Evolutionary conservation across 768 basidiomycete species (phyloP).

Genomic region (Nidularia sp.): DNA sequence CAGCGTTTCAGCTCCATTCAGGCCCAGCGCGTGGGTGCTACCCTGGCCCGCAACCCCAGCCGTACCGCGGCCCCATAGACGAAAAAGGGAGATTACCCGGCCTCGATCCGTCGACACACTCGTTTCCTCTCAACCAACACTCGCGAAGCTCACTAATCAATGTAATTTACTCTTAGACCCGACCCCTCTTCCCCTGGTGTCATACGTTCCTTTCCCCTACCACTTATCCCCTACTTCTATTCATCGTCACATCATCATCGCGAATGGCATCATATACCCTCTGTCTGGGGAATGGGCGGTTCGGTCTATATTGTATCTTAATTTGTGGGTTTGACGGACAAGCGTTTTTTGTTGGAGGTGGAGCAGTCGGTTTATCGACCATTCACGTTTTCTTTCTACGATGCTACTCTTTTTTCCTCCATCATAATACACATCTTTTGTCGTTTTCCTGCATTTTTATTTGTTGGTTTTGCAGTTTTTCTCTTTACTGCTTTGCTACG

Average conservation of each 20-base stretch:
- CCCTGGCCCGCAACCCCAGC: constrained; percentile 71
- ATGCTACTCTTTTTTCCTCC: neutral
- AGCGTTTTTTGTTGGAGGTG: neutral
- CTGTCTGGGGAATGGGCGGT: too few relatives aligned
- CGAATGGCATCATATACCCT: neutral
- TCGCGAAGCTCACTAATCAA: neutral
- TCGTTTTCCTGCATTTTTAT: neutral
- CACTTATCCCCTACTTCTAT: neutral
- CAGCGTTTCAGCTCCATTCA: constrained; percentile 85
- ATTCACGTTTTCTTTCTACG: neutral
- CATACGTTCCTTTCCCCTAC: neutral
- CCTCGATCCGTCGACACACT: neutral
- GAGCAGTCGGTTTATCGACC: neutral
- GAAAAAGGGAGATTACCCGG: neutral
- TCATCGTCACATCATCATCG: neutral
- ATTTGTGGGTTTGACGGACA: neutral
- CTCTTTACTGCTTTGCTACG: neutral
- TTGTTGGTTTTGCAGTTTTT: neutral
- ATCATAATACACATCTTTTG: neutral
- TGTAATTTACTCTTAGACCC: neutral
- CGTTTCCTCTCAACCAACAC: neutral
- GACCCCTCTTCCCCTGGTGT: neutral
- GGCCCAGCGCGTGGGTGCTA: constrained; percentile 68
- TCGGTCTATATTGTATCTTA: neutral
- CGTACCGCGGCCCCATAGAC: neutral